Evolutionary conservation across 768 basidiomycete genomes (phyloP).

Genomic region (Butyriboletus loyo): DNA sequence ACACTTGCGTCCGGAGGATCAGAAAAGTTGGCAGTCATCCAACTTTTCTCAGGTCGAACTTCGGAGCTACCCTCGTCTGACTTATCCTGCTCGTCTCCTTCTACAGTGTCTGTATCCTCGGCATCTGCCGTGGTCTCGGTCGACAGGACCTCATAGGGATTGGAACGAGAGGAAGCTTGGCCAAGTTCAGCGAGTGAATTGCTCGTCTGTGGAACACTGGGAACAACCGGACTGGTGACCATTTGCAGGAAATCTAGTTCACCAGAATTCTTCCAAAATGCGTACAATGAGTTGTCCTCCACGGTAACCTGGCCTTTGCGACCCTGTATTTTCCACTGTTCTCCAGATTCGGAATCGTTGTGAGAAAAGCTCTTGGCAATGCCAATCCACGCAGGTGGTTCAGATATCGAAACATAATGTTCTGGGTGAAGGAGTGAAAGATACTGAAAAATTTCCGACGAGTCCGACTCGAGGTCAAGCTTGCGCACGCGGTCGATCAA

Average conservation of each 20-base stretch:
- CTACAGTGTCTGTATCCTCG: not conserved
- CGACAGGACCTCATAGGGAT: constrained; percentile 16
- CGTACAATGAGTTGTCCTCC: constrained; percentile 38
- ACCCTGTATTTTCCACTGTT: constrained; percentile 37
- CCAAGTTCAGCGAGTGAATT: not conserved
- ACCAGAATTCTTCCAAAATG: constrained; percentile 46
- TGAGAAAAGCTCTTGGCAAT: constrained; percentile 17
- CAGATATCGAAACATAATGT: constrained; percentile 39
- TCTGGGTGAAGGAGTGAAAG: constrained; percentile 47
- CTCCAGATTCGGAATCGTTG: constrained; percentile 16
- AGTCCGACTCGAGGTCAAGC: constrained; percentile 32
- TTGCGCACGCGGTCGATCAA: constrained; percentile 44
- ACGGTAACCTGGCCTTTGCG: constrained; percentile 16
- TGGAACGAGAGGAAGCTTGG: constrained; percentile 7
- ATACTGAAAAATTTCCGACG: constrained; percentile 39
- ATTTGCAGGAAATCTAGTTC: constrained; percentile 48
- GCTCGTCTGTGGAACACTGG: not conserved
- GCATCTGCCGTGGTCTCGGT: not conserved
- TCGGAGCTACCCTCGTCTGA: constrained; percentile 9
- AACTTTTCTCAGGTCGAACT: constrained; percentile 26
- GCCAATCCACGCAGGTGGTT: constrained; percentile 51
- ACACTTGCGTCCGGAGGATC: not conserved
- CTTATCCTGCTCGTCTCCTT: constrained; percentile 6
- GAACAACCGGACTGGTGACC: not conserved
- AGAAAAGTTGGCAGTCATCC: constrained; percentile 20